Conservation (phyloP, 2,329 filamentous ascomycete genomes). For the Pseudocercospora eumusae region DNA sequence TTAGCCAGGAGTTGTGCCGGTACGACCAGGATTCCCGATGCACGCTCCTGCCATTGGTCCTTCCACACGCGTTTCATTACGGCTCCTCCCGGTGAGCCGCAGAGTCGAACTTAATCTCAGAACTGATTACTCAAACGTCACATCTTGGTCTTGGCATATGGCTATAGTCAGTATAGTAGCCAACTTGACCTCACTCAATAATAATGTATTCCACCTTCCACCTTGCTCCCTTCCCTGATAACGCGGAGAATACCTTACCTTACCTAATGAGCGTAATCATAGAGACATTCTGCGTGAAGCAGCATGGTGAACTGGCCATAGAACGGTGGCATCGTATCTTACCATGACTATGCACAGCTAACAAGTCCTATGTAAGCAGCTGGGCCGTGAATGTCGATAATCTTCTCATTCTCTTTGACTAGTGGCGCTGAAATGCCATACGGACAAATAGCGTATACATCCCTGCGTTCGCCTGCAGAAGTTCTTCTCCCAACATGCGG, state of each 20-base stretch:
- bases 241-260: no score
- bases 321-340: no score
- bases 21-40: neutral
- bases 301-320: no score
- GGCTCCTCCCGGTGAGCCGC: neutral
- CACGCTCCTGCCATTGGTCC: neutral
- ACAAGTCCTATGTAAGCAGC: neutral
- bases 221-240: no score
- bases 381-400: no score
- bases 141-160: no score
- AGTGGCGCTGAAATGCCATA: neutral
- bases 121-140: slow-evolving; percentile 1
- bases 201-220: no score
- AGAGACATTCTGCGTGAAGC: no score
- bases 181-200: neutral
- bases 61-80: neutral
- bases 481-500: neutral
- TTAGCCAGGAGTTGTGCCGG: neutral
- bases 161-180: no score
- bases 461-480: neutral
- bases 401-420: neutral
- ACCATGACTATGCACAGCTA: no score
- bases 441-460: neutral
- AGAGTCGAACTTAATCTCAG: neutral
- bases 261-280: no score